Evolutionary conservation across 345 rosid genomes (phyloP).

Genomic region (Citrus sinensis): DVS_A1.0 CM039164.1:10405001-10405500

Average conservation of each 20-base stretch:
- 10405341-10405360: constrained; percentile 24
- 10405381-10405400: constrained; percentile 29
- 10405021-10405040: not conserved
- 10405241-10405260: constrained; percentile 45
- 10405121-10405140: not conserved
- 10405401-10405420: constrained; percentile 9
- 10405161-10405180: not conserved
- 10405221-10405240: constrained; percentile 49
- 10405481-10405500: constrained; percentile 53
- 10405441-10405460: constrained; percentile 35
- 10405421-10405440: constrained; percentile 36
- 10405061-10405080: too few relatives aligned
- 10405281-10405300: constrained; percentile 39
- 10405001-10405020: not conserved
- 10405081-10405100: too few relatives aligned
- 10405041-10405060: too few relatives aligned
- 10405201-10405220: constrained; percentile 49
- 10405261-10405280: constrained; percentile 57
- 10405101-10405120: not conserved
- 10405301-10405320: constrained; percentile 48
- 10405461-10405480: constrained; percentile 36
- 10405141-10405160: not conserved
- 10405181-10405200: constrained; percentile 13
- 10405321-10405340: constrained; percentile 23
- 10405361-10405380: constrained; percentile 60